Base-by-base conservation (phyloP, 305 asterid genomes). In the Fraxinus sp. region DNA sequence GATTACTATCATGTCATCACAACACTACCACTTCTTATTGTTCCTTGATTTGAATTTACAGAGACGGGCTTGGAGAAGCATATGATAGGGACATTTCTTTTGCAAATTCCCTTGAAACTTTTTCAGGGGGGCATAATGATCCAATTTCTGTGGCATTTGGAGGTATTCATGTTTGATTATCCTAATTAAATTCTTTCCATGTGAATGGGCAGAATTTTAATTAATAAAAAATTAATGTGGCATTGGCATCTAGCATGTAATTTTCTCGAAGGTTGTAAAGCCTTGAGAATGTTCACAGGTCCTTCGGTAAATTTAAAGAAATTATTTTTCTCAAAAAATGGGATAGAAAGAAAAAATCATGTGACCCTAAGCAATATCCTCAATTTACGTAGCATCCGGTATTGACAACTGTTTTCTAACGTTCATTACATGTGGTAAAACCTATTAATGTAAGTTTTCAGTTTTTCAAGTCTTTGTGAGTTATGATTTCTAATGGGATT, bases 21-120 rank as follows among this genome's bases (percentile, higher is more conserved):
- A 28, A 11, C 20, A 4, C 37, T 66, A 0, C 1, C 74, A 24
- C 18, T 66, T 77, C 78, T 75, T 80, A 24, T 72, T 62, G 70
- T 20, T 84, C 72, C 84, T 82, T 87, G 77, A 79, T 84, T 41
- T 83, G 86, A 57, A 83, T 88, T 86, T 85, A 73, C 91, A 96
- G 99, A 49, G 99, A 95, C 84, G 99, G 99, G 85, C 97, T 95
- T 84, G 98, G 96, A 83, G 99, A 96, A 86, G 96, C 94, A 88
- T 93, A 91, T 80, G 98, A 93, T 77, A 92, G 91, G 89, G 98
- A 96, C 83, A 88, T 92, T 88, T 93, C 96, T 83, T 96, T 96
- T 88, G 96, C 99, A 80, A 87, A 90, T 87, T 84, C 97, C n/a
- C 93, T 96, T 75, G 98, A 95, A 89, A 91, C 83, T 74, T 93